A percentile compares a stretch with the other conserved stretches of the same genome.
phyloP scores from a whole-genome alignment of 495 filamentous ascomycete genomes.

The Neurospora sp. region DNA sequence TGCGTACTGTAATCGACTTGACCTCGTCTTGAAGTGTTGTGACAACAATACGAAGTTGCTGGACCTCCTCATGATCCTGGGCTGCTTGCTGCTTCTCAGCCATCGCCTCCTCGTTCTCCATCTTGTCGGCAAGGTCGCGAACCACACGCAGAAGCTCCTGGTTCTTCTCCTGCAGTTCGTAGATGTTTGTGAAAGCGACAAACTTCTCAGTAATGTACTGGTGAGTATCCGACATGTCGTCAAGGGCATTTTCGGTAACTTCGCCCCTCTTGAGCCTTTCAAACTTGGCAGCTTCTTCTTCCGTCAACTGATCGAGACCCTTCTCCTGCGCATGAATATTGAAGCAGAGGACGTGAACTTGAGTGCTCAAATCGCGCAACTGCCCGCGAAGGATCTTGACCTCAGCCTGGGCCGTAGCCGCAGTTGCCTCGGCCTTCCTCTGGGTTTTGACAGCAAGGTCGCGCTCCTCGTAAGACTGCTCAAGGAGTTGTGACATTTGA shows the following conservation, averaged over 20 bases:
- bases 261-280: slow-evolving; percentile 63
- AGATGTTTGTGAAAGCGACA: slow-evolving; percentile 71
- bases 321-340: slow-evolving; percentile 72
- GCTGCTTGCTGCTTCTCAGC: slow-evolving; percentile 57
- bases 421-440: slow-evolving; percentile 63
- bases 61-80: slow-evolving; percentile 62
- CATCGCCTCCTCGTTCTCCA: slow-evolving; percentile 82
- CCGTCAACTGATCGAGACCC: slow-evolving; percentile 60
- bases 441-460: slow-evolving; percentile 49
- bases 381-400: slow-evolving; percentile 72
- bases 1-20: slow-evolving; percentile 62
- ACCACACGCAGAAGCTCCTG: slow-evolving; percentile 69
- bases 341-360: slow-evolving; percentile 79
- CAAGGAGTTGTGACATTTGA: slow-evolving; percentile 62
- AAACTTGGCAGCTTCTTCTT: slow-evolving; percentile 53
- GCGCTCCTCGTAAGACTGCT: slow-evolving; percentile 50
- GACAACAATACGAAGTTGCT: slow-evolving; percentile 57
- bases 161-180: slow-evolving; percentile 84
- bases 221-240: slow-evolving; percentile 68
- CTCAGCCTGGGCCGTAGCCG: slow-evolving; percentile 61
- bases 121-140: slow-evolving; percentile 71
- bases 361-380: slow-evolving; percentile 80
- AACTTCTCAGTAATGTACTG: slow-evolving; percentile 78
- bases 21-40: slow-evolving; percentile 57
- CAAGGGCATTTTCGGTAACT: slow-evolving; percentile 48